Conservation (phyloP, 2,329 filamentous ascomycete species). For the Phoma herbarum region DNA sequence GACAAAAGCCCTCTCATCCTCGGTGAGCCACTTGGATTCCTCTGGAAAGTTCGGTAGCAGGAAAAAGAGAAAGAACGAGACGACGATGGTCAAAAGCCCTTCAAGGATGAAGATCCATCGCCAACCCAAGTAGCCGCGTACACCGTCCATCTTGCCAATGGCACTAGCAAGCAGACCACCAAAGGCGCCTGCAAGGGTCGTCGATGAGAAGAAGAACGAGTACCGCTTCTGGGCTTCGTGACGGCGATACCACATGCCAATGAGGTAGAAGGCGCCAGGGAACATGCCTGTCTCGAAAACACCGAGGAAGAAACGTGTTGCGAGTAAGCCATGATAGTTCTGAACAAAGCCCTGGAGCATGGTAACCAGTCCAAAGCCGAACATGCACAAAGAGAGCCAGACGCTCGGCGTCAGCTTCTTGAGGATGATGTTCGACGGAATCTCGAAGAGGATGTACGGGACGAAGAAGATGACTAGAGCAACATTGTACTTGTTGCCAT, state of each 20-base stretch:
- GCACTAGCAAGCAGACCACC: constrained; percentile 85
- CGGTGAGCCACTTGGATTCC: constrained; percentile 58
- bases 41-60: constrained; percentile 60
- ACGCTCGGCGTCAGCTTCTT: constrained; percentile 62
- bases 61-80: constrained; percentile 59
- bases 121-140: constrained; percentile 76
- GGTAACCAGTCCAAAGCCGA: constrained; percentile 79
- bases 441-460: constrained; percentile 62
- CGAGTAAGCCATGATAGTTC: constrained; percentile 79
- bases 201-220: constrained; percentile 90
- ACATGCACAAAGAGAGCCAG: constrained; percentile 80
- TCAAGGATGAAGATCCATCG: constrained; percentile 69
- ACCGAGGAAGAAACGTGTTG: constrained; percentile 84
- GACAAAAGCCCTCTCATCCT: constrained; percentile 58
- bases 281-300: constrained; percentile 65
- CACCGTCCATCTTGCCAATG: constrained; percentile 85
- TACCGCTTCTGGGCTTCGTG: constrained; percentile 90
- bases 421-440: constrained; percentile 62
- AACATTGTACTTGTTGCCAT: constrained; percentile 58
- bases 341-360: constrained; percentile 79
- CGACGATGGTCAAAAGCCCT: constrained; percentile 55
- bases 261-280: constrained; percentile 67
- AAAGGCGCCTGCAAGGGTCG: constrained; percentile 82
- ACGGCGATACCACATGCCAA: constrained; percentile 90
- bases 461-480: constrained; percentile 65